Base-by-base conservation (phyloP, 495 filamentous ascomycete genomes). In the Penicillium odoratum region DNA sequence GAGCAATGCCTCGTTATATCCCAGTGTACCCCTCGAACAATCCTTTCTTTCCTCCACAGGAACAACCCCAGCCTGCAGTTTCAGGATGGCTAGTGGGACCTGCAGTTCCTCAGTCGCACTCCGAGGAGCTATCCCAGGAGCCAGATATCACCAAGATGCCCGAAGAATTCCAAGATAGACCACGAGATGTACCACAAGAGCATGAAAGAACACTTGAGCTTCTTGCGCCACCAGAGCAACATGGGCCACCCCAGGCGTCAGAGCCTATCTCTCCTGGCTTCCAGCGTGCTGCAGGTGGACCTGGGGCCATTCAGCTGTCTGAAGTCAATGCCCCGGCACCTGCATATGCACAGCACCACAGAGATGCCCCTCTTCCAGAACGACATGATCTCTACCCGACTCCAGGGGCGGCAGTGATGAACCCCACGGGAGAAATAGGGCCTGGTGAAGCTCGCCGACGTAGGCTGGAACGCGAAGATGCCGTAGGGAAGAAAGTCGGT, bases 381-480 rank as follows among this genome's bases (percentile, higher is more conserved):
- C 66, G 66, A 11, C 64, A 70, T 48, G 65, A 59, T 31, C 49
- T 63, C 0, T 51, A 62, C 6, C 59, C 68, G 6, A 52, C 68
- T 15, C 65, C 70, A 18, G 51, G 56, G 15, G 62, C 68, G 5
- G 55, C 54, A 4, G 50, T 67, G 10, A 58, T 65, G 56, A 61
- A 71, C 21, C 67, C 73, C n/a, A 48, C 60, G 25, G 59, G 60
- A 9, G 61, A 63, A 69, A 74, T 59, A 66, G 72, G 60, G 65
- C 85, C 69, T 59, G 74, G 75, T 18, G 80, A 86, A 57, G 69
- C 79, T 48, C 75, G 76, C 33, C 78, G 83, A 30, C 78, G 82
- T 48, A 76, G 83, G 28, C 75, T 82, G 29, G 88, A 88, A 65
- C 85, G 84, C 56, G 83, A 89, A 67, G 86, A 89, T 16, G 75